phyloP scores from a whole-genome alignment of 352 stramenopile species.

The Saprolegnia parasitica region DNA sequence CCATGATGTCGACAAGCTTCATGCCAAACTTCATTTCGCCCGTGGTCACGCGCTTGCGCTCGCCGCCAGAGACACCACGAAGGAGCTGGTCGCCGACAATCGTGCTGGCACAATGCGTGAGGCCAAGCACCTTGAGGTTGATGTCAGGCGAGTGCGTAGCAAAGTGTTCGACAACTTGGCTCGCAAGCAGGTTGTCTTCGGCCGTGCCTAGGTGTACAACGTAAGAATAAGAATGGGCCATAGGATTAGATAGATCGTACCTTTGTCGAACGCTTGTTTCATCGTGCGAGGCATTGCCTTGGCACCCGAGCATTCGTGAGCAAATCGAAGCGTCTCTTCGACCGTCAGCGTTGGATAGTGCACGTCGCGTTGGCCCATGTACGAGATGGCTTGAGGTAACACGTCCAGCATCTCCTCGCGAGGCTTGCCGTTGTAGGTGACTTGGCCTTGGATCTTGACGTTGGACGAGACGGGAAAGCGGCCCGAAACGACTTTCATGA shows the following conservation, averaged over 20 bases:
- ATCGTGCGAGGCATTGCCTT: neutral
- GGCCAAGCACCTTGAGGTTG: conserved; percentile 27
- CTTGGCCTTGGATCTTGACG: conserved; percentile 30
- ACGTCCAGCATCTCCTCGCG: neutral
- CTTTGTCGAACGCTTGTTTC: neutral
- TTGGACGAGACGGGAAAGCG: conserved; percentile 38
- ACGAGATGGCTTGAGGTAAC: conserved; percentile 44
- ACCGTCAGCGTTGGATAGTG: conserved; percentile 49
- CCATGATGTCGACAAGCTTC: conserved; percentile 47
- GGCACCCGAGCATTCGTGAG: conserved; percentile 32
- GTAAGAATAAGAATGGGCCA: neutral
- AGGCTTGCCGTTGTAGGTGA: conserved; percentile 24
- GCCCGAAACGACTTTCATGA: conserved; percentile 56
- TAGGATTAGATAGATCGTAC: neutral
- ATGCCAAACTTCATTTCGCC: conserved; percentile 61
- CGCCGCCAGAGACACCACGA: conserved; percentile 52
- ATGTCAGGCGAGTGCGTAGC: conserved; percentile 20
- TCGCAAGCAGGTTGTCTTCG: conserved; percentile 9
- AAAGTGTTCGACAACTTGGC: neutral
- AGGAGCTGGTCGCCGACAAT: conserved; percentile 36
- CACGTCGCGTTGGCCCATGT: conserved; percentile 46
- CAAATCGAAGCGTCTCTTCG: conserved; percentile 51
- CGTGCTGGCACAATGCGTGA: conserved; percentile 33
- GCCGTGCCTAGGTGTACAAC: conserved; percentile 1
- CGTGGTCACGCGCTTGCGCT: conserved; percentile 75